Percentiles rank a stretch among this genome's conserved stretches.
phyloP scores from a whole-genome alignment of 306 rosid genomes.

The Rubus idaeus region DNA sequence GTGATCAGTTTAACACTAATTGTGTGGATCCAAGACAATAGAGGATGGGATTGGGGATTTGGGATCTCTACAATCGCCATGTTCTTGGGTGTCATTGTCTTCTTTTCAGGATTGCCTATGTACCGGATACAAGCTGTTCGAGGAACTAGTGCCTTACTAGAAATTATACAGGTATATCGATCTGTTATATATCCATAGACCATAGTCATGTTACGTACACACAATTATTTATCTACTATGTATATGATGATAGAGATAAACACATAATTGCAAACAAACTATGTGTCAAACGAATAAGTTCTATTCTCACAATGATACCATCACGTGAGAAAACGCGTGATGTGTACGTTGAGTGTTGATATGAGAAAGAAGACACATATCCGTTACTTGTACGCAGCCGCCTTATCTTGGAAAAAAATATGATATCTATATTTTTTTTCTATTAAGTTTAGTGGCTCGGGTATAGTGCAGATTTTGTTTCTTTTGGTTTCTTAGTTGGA shows the following conservation, averaged over 20 bases:
- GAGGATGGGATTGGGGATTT: slow-evolving; percentile 93
- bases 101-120: slow-evolving; percentile 61
- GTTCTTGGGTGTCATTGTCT: slow-evolving; percentile 42
- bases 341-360: no score
- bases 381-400: no score
- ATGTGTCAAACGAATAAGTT: no score
- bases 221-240: not conserved
- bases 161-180: slow-evolving; percentile 65
- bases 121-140: slow-evolving; percentile 56
- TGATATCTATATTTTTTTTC: not conserved
- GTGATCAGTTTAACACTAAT: slow-evolving; percentile 62
- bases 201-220: not conserved
- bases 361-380: no score
- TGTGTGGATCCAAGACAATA: slow-evolving; percentile 72
- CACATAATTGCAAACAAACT: not conserved
- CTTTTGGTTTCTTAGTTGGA: not conserved
- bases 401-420: not conserved
- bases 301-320: no score
- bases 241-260: not conserved
- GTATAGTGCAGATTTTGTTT: not conserved
- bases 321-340: no score
- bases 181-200: no score
- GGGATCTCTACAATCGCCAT: slow-evolving; percentile 61
- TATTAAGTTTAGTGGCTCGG: not conserved
- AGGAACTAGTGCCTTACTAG: slow-evolving; percentile 56